These are phyloP conservation scores for Colletotrichum musae DNA, from an alignment of 2,329 filamentous ascomycete species.

Conservation along the genomic window DNA sequence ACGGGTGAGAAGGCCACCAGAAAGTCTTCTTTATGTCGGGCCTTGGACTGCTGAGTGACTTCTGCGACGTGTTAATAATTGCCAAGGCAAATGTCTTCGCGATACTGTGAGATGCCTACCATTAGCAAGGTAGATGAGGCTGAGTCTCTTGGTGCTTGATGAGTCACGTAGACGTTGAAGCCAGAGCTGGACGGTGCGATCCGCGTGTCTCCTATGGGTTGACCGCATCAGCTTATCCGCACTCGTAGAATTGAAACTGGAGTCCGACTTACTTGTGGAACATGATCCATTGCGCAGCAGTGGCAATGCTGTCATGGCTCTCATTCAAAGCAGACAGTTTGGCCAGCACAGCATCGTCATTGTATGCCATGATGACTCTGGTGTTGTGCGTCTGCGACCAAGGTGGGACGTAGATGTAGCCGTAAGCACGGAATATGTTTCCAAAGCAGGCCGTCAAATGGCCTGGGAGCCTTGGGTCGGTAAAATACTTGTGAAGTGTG, in stretches of 20 bases:
- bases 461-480: background rate
- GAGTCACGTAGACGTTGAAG: slow-evolving; percentile 90
- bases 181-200: slow-evolving; percentile 93
- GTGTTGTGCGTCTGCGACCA: background rate
- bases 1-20: slow-evolving; percentile 91
- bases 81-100: background rate
- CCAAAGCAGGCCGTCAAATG: background rate
- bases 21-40: slow-evolving; percentile 92
- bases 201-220: slow-evolving; percentile 84
- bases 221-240: slow-evolving; percentile 24
- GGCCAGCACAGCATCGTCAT: slow-evolving; percentile 93
- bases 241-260: slow-evolving; percentile 8
- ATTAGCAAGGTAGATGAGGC: slow-evolving; percentile 94
- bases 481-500: background rate
- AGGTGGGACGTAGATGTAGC: slow-evolving; percentile 6
- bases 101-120: slow-evolving; percentile 66
- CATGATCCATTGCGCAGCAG: slow-evolving; percentile 99
- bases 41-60: slow-evolving; percentile 96
- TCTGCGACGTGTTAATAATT: slow-evolving; percentile 67
- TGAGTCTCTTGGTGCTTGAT: slow-evolving; percentile 86
- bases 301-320: slow-evolving; percentile 96
- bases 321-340: slow-evolving; percentile 97
- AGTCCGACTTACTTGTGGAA: slow-evolving; percentile 75
- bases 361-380: slow-evolving; percentile 83
- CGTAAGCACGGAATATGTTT: slow-evolving; percentile 7